A percentile compares a stretch with the other conserved stretches of the same genome.
Conservation (phyloP, 1,284 basidiomycete genomes). For the Inonotus hispidus region DNA sequence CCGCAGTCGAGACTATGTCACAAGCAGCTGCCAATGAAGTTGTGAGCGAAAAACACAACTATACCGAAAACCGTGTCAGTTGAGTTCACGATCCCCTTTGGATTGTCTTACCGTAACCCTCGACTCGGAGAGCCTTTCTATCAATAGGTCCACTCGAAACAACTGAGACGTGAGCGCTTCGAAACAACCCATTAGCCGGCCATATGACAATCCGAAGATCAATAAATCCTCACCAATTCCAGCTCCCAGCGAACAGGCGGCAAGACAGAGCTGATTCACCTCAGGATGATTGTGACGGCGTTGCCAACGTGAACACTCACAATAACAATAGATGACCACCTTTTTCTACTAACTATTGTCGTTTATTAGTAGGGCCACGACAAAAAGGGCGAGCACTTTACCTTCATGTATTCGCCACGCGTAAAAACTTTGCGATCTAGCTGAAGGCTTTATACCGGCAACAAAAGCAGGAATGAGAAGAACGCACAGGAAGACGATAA, state of each 20-base stretch:
- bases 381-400: neutral
- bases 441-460: neutral
- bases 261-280: neutral
- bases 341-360: slow-evolving; percentile 1
- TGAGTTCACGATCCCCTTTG: neutral
- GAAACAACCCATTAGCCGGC: neutral
- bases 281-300: neutral
- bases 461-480: neutral
- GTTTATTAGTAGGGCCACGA: neutral
- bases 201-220: neutral
- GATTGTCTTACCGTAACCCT: neutral
- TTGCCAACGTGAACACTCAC: neutral
- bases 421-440: slow-evolving; percentile 12
- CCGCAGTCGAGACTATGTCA: slow-evolving; percentile 4
- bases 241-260: neutral
- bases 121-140: neutral
- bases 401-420: slow-evolving; percentile 6
- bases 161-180: slow-evolving; percentile 1
- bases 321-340: slow-evolving; percentile 2
- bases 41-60: neutral
- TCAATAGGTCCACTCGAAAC: neutral
- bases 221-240: neutral
- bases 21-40: slow-evolving; percentile 9
- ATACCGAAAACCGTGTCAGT: neutral
- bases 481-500: slow-evolving; percentile 7